Evolutionary conservation across 805 yeast species (phyloP).

Genomic region (Lipomyces kockii): DNA sequence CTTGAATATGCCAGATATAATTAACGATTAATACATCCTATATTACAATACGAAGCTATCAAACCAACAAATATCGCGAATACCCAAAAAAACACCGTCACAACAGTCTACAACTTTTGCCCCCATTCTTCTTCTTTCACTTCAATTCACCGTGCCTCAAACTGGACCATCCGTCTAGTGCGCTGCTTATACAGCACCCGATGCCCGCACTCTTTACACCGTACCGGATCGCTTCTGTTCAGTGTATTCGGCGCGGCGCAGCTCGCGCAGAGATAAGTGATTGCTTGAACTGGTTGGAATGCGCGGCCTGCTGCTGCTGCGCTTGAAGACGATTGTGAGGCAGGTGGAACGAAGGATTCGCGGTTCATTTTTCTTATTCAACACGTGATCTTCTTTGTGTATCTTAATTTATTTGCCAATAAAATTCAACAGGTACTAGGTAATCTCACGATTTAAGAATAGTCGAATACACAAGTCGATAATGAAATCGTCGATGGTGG

Average conservation of each 20-base stretch:
- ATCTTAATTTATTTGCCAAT: neutral
- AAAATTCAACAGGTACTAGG: neutral
- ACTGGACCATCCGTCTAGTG: slow-evolving; percentile 92
- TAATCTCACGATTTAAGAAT: neutral
- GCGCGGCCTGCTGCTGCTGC: slow-evolving; percentile 85
- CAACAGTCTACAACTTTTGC: neutral
- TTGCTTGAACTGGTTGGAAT: slow-evolving; percentile 75
- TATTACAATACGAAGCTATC: neutral
- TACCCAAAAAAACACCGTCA: neutral
- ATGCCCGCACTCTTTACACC: slow-evolving; percentile 98
- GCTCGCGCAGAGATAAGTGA: slow-evolving; percentile 93
- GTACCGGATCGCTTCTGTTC: slow-evolving; percentile 91
- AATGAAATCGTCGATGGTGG: neutral
- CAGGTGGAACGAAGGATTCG: slow-evolving; percentile 87
- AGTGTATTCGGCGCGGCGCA: slow-evolving; percentile 89
- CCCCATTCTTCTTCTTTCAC: neutral
- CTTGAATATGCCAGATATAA: neutral
- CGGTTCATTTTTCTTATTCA: slow-evolving; percentile 48
- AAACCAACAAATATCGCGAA: neutral
- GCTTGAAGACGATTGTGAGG: slow-evolving; percentile 58
- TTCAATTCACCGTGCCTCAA: slow-evolving; percentile 68
- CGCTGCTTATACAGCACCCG: slow-evolving; percentile 96
- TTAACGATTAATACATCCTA: neutral
- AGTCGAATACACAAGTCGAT: neutral
- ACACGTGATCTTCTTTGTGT: neutral